Evolutionary conservation across 805 yeast genomes (phyloP).

Genomic region (Metschnikowia aberdeeniae): DNA sequence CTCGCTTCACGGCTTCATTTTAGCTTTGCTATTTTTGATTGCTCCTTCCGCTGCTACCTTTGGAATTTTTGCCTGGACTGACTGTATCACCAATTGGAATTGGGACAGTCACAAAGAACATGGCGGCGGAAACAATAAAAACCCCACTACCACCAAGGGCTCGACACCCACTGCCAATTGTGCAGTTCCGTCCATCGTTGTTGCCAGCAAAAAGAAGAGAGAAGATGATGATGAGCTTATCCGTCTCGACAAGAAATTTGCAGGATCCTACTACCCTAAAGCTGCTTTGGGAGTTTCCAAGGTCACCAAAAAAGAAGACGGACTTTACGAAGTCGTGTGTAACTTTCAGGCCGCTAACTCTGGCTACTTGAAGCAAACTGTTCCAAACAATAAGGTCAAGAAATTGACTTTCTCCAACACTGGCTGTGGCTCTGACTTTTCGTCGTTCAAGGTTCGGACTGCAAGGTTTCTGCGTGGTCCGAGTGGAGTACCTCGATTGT

Average conservation of each 20-base stretch:
- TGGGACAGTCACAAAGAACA: not conserved
- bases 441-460: slow-evolving; percentile 1
- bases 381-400: slow-evolving; percentile 3
- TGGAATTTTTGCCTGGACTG: not conserved
- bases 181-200: not conserved
- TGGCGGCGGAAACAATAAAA: not conserved
- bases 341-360: slow-evolving; percentile 7
- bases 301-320: slow-evolving; percentile 3
- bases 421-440: slow-evolving; percentile 7
- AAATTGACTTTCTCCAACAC: slow-evolving; percentile 5
- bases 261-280: slow-evolving; percentile 4
- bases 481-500: slow-evolving; percentile 8
- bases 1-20: not conserved
- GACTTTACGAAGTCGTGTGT: slow-evolving; percentile 5
- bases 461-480: slow-evolving; percentile 2
- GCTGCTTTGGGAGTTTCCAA: slow-evolving; percentile 6
- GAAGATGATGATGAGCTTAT: not conserved
- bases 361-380: slow-evolving; percentile 1
- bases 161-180: not conserved
- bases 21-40: slow-evolving; percentile 4
- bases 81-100: slow-evolving; percentile 2
- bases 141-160: not conserved
- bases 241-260: not conserved
- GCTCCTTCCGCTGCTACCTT: slow-evolving; percentile 2
- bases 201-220: slow-evolving; percentile 1